Conservation (phyloP, 2,329 filamentous ascomycete species). For the Penicillium corylophilum region DNA sequence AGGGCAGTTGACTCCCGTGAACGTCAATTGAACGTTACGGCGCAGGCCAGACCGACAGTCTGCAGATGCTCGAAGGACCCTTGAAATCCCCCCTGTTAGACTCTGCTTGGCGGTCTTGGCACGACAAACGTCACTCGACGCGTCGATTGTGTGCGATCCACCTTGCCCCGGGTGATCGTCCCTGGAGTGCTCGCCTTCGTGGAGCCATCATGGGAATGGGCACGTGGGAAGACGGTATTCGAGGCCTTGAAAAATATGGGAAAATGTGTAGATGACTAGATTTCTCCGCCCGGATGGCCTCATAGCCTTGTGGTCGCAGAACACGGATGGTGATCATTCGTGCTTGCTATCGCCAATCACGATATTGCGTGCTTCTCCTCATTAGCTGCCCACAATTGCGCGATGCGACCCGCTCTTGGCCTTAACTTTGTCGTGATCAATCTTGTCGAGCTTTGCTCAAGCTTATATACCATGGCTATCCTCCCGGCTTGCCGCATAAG, state of each 20-base stretch:
- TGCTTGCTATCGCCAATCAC: conserved; percentile 11
- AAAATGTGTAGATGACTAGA: too few relatives aligned
- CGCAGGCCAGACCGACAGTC: neutral
- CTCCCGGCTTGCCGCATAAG: neutral
- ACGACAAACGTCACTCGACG: conserved; percentile 7
- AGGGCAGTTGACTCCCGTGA: neutral
- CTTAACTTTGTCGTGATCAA: neutral
- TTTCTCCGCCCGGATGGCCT: neutral
- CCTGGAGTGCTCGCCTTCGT: neutral
- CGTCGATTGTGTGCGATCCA: conserved; percentile 15
- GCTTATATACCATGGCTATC: neutral
- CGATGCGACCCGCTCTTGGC: conserved; percentile 13
- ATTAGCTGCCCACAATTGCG: conserved; percentile 15
- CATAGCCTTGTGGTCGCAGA: too few relatives aligned
- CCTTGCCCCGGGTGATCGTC: neutral
- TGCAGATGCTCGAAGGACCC: neutral
- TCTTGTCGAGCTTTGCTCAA: neutral
- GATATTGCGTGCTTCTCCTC: conserved; percentile 23
- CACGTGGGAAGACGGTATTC: neutral
- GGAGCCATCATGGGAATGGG: neutral
- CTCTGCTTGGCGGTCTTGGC: conserved; percentile 9
- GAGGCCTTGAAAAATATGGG: neutral
- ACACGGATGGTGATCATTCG: conserved; percentile 12
- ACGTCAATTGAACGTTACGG: neutral
- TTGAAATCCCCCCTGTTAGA: neutral